phyloP scores from a whole-genome alignment of 495 filamentous ascomycete species.

The Echria macrotheca region DNA sequence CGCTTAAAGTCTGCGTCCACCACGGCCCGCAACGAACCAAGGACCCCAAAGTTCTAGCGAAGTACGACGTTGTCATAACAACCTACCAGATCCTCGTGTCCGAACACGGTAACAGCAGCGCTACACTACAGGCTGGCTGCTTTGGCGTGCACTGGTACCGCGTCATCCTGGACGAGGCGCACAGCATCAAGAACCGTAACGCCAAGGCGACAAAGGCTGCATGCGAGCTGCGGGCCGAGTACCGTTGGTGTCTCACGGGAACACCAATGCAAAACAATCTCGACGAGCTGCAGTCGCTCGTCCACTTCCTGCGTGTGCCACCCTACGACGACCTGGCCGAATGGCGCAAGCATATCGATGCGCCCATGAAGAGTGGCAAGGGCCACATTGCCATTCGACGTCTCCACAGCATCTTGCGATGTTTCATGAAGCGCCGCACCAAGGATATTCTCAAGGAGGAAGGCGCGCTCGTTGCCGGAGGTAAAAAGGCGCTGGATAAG shows the following conservation, averaged over 20 bases:
- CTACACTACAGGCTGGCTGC: conserved; percentile 63
- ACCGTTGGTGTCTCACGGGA: conserved; percentile 92
- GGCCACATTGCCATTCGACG: conserved; percentile 86
- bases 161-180: conserved; percentile 91
- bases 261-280: conserved; percentile 98
- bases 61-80: conserved; percentile 94
- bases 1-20: conserved; percentile 75
- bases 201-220: conserved; percentile 88
- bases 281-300: conserved; percentile 91
- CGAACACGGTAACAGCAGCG: conserved; percentile 65
- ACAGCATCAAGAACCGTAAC: conserved; percentile 96
- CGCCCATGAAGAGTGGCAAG: conserved; percentile 76
- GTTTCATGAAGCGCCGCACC: conserved; percentile 93
- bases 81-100: conserved; percentile 94
- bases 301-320: conserved; percentile 87
- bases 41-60: conserved; percentile 61
- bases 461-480: conserved; percentile 66
- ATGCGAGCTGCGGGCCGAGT: conserved; percentile 72
- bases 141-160: conserved; percentile 94
- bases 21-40: conserved; percentile 85
- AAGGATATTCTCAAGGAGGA: conserved; percentile 90
- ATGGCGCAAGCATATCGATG: conserved; percentile 85
- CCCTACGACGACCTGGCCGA: conserved; percentile 75
- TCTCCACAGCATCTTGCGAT: conserved; percentile 74
- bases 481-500: conserved; percentile 45